These are phyloP conservation scores for Solanum stenotomum DNA, from an alignment of 257 asterid genomes.

Conservation along the genomic window DNA sequence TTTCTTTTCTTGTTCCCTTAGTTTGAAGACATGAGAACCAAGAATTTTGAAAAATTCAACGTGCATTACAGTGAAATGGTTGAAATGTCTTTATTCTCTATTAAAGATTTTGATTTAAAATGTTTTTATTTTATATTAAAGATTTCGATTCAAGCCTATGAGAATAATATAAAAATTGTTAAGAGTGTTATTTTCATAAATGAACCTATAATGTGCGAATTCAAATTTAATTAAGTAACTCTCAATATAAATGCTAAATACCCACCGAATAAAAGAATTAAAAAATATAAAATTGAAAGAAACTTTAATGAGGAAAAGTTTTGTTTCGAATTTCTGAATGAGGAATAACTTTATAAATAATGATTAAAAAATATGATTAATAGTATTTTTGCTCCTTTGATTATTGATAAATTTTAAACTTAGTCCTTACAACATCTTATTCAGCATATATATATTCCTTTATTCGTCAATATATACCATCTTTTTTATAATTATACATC, in stretches of 20 bases:
- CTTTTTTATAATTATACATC: neutral
- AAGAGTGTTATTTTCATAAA: no score
- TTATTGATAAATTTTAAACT: neutral
- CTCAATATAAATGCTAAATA: no score
- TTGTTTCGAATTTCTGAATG: neutral
- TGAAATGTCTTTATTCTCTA: neutral
- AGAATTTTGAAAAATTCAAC: neutral
- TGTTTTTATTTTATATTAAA: rapidly evolving
- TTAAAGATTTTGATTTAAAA: neutral
- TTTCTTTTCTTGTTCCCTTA: slow-evolving; percentile 4
- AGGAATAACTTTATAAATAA: neutral
- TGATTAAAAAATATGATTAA: neutral
- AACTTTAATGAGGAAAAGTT: neutral
- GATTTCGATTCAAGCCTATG: rapidly evolving
- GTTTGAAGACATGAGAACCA: neutral
- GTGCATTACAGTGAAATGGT: rapidly evolving
- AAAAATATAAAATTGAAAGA: neutral
- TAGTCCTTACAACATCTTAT: neutral
- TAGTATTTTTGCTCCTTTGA: neutral
- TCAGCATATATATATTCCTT: neutral
- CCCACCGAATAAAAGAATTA: neutral
- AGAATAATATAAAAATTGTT: neutral
- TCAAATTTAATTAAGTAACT: neutral
- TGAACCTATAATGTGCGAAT: neutral
- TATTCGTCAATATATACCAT: neutral